These are phyloP conservation scores for Alternaria burnsii DNA, from an alignment of 2,329 filamentous ascomycete species.

Conservation along the genomic window DNA sequence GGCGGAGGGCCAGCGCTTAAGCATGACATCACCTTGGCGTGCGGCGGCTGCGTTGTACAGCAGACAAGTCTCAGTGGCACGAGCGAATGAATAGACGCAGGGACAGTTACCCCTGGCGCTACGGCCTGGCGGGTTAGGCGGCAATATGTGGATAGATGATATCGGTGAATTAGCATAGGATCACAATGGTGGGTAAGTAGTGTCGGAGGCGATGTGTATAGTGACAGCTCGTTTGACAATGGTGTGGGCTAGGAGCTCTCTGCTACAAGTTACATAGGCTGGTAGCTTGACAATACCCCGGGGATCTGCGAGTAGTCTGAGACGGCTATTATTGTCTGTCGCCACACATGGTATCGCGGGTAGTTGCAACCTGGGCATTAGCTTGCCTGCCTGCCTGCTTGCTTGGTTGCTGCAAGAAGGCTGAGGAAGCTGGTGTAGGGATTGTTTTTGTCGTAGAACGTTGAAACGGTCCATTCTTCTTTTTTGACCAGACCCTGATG, in stretches of 20 bases:
- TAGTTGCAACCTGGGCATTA: background rate
- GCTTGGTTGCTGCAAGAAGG: background rate
- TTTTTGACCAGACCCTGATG: background rate
- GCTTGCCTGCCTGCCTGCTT: background rate
- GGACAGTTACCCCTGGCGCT: slow-evolving; percentile 13
- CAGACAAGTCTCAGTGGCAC: slow-evolving; percentile 6
- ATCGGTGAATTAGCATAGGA: slow-evolving; percentile 5
- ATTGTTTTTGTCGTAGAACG: background rate
- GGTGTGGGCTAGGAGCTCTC: slow-evolving; percentile 3
- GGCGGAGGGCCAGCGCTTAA: slow-evolving; percentile 12
- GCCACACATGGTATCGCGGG: background rate
- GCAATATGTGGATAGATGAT: slow-evolving; percentile 10
- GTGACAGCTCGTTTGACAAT: slow-evolving; percentile 5
- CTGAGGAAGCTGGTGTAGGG: background rate
- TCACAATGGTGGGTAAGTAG: background rate
- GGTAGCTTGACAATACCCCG: background rate
- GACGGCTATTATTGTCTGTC: slow-evolving; percentile 8
- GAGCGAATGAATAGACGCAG: slow-evolving; percentile 19
- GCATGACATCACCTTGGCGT: slow-evolving; percentile 21
- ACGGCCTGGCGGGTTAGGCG: slow-evolving; percentile 5
- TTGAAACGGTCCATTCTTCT: background rate
- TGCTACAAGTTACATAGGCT: background rate
- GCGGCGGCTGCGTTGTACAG: slow-evolving; percentile 7
- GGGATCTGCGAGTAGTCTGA: slow-evolving; percentile 6
- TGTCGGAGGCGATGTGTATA: background rate